Conservation (phyloP, 768 basidiomycete species). For the Mycena olivaceomarginata region DNA sequence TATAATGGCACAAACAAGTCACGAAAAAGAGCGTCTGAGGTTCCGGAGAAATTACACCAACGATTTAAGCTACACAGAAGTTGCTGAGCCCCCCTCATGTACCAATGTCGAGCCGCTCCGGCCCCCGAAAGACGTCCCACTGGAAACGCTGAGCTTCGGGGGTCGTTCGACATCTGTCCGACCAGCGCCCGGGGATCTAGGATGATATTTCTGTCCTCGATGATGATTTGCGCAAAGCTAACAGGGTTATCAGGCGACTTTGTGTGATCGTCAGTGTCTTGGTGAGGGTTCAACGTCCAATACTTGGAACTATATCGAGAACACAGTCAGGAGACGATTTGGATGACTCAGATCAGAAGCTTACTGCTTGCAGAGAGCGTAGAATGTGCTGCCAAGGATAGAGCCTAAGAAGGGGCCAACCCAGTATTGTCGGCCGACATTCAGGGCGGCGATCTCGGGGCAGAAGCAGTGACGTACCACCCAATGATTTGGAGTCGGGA, state of each 20-base stretch:
- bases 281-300: constrained; percentile 70
- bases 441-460: constrained; percentile 9
- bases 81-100: not conserved
- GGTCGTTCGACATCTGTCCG: constrained; percentile 38
- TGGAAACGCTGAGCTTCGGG: constrained; percentile 37
- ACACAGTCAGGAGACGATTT: constrained; percentile 15
- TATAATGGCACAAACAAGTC: not conserved
- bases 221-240: constrained; percentile 42
- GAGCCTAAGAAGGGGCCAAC: constrained; percentile 82
- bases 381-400: constrained; percentile 75
- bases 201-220: constrained; percentile 23
- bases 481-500: constrained; percentile 74
- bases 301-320: constrained; percentile 62
- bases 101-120: constrained; percentile 32
- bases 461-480: constrained; percentile 64
- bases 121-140: constrained; percentile 22
- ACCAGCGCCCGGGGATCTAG: constrained; percentile 35
- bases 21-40: constrained; percentile 1
- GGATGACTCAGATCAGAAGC: constrained; percentile 17
- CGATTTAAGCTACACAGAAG: not conserved
- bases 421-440: constrained; percentile 72
- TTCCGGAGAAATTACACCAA: not conserved
- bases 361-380: constrained; percentile 72
- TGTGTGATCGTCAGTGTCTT: constrained; percentile 61
- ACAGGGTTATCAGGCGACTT: constrained; percentile 63